These are phyloP conservation scores for Sanghuangporus weigelae DNA, from an alignment of 1,284 basidiomycete genomes.

Conservation along the genomic window DNA sequence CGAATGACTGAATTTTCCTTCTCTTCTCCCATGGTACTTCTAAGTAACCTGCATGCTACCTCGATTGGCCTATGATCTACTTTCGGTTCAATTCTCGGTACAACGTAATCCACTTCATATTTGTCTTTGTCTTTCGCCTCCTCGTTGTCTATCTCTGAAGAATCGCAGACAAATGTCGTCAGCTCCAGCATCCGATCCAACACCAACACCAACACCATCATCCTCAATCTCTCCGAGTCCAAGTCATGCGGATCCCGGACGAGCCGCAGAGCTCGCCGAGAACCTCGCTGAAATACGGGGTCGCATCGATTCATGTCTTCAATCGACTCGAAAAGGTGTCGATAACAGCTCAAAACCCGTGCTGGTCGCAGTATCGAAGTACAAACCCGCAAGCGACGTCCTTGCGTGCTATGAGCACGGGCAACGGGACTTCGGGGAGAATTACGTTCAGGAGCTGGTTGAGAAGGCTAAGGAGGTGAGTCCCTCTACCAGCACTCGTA, in stretches of 20 bases:
- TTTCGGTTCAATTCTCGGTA: not conserved
- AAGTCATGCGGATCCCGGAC: constrained; percentile 22
- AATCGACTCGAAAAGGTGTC: constrained; percentile 23
- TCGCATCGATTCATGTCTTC: constrained; percentile 35
- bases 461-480: constrained; percentile 79
- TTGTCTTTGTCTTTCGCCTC: too few relatives aligned
- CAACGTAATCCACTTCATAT: not conserved
- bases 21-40: too few relatives aligned
- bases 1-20: not conserved
- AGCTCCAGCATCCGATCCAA: not conserved
- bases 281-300: constrained; percentile 45
- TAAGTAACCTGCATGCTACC: not conserved
- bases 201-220: not conserved
- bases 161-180: not conserved
- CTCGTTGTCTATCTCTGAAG: not conserved
- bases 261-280: constrained; percentile 45
- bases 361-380: constrained; percentile 92
- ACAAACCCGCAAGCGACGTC: constrained; percentile 87
- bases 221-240: too few relatives aligned
- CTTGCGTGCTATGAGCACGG: constrained; percentile 75
- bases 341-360: constrained; percentile 23
- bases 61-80: not conserved
- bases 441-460: constrained; percentile 94
- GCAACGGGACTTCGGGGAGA: constrained; percentile 94
- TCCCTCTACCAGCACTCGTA: constrained; percentile 17